phyloP scores from a whole-genome alignment of 345 rosid genomes.

The Salix exigua region DNA sequence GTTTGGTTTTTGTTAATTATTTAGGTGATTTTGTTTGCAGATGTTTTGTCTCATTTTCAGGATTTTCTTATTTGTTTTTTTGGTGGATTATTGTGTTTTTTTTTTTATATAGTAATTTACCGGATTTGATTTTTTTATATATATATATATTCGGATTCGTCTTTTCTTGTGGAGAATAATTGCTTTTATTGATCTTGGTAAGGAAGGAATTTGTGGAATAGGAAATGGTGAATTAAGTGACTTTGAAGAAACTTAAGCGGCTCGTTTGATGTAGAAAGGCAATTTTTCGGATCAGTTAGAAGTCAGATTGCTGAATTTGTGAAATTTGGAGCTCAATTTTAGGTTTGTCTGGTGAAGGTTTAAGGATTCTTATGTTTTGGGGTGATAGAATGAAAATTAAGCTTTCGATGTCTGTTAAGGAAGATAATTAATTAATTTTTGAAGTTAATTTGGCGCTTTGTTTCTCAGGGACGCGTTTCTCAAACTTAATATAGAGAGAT shows the following conservation, averaged over 20 bases:
- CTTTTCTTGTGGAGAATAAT: background rate
- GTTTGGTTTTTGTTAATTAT: background rate
- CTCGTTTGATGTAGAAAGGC: background rate
- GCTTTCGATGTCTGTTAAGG: background rate
- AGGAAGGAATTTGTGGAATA: constrained; percentile 6
- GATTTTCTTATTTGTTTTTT: background rate
- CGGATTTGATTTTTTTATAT: background rate
- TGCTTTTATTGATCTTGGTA: background rate
- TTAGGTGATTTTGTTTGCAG: background rate
- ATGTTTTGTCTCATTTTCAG: background rate
- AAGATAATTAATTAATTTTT: background rate
- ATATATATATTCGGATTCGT: background rate
- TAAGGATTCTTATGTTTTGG: background rate
- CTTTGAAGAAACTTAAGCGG: background rate
- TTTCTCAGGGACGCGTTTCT: background rate
- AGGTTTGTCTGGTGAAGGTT: background rate
- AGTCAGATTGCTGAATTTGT: background rate
- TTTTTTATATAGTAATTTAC: background rate
- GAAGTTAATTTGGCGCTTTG: background rate
- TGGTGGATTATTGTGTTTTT: background rate
- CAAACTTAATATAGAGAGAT: background rate
- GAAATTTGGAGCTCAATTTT: background rate
- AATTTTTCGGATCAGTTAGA: background rate
- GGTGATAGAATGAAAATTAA: background rate
- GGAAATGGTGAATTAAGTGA: background rate